Percentiles rank a stretch among this genome's conserved stretches.
Evolutionary conservation across 2,329 filamentous ascomycete species (phyloP).

Genomic region (Elsinoe batatas): DNA sequence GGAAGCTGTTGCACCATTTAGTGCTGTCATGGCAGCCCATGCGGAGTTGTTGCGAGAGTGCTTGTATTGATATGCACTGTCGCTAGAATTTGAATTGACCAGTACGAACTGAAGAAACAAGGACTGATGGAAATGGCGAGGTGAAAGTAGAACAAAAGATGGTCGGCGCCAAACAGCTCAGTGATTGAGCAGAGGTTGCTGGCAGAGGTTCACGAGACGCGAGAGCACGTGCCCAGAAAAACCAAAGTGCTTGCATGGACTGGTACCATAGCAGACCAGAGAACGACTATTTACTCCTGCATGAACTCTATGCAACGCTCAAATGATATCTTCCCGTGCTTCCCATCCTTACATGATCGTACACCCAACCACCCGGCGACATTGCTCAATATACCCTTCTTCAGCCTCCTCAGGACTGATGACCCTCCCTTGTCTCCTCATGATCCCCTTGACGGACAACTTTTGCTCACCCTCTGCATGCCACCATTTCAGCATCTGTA

Average conservation of each 20-base stretch:
- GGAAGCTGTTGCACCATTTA: background rate
- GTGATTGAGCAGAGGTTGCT: background rate
- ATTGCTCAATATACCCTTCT: slow-evolving; percentile 64
- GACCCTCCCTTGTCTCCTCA: slow-evolving; percentile 43
- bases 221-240: slow-evolving; percentile 1
- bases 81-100: too few species aligned
- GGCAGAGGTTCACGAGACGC: background rate
- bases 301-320: slow-evolving; percentile 1
- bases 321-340: background rate
- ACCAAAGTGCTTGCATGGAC: slow-evolving; percentile 5
- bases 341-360: slow-evolving; percentile 31
- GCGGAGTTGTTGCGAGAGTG: background rate
- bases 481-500: slow-evolving; percentile 83
- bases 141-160: background rate
- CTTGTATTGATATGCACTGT: background rate
- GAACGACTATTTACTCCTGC: background rate
- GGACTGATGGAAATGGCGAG: background rate
- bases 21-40: slow-evolving; percentile 7
- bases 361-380: slow-evolving; percentile 33
- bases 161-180: background rate
- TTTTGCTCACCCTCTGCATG: slow-evolving; percentile 76
- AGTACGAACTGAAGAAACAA: background rate
- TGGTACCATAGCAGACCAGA: background rate
- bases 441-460: slow-evolving; percentile 64
- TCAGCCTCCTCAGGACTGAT: slow-evolving; percentile 51